Evolutionary conservation across 495 filamentous ascomycete species (phyloP), one percentile per base, ranked within the genome.

Genomic region (Thermochaetoides thermophila): DNA sequence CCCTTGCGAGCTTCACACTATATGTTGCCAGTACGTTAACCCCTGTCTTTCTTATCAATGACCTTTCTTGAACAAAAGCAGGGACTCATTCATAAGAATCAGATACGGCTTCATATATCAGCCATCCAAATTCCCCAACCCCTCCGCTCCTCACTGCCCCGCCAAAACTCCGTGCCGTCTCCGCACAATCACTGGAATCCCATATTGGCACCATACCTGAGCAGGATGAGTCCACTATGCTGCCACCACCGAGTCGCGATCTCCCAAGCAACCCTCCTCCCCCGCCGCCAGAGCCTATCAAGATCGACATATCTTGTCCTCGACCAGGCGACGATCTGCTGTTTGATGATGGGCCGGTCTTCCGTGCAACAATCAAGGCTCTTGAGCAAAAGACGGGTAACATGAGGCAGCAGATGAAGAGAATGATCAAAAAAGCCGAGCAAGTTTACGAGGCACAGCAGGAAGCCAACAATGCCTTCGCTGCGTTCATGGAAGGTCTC

Each of bases 301-400:
- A 85, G 50, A 76, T 95, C 22, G 92, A 94, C 46, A 69, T 97
- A 5, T 69, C 81, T 17, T 86, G 81, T 49, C 81, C 81, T 30
- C 73, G 83, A 20, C 84, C 85, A 2, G 78, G 74, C 10, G 89
- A 96, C 24, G 86, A 94, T 48, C 74, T 89, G 59, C 71, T 73
- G 11, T 73, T 76, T 12, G 89, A 96, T 43, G 89, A 99, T 64
- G 91, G 89, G 4, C 89, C 89, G 0, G 60, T 99, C 7, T 99
- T 99, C 57, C 74, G 89, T 38, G 89, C 89, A 7, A 95, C 87
- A 1, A 92, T 99, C 71, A 96, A 96, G 51, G 78, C 85, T 1
- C 59, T 96, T 21, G 89, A 99, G 51, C 84, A 87, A 45, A 96
- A 94, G 64, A 97, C 87, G 0, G 83, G 84, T n/a, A 91, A 78